Base-by-base conservation (phyloP, 225 moss, liverwort and hornwort species). In the Rhytidiadelphus loreus region DNA sequence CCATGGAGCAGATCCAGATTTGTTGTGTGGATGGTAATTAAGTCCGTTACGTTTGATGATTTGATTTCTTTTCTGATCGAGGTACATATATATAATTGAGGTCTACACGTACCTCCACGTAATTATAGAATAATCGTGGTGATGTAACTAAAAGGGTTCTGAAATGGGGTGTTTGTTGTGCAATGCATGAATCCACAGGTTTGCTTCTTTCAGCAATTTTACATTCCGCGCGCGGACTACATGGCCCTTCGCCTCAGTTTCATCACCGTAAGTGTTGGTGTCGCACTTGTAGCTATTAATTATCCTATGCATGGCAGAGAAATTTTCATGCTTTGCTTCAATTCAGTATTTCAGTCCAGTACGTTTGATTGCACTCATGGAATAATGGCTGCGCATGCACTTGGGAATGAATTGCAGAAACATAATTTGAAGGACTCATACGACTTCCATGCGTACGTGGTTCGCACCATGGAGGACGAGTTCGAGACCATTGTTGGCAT, bases 381-480 rank as follows among this genome's bases (percentile, higher is more conserved):
- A 53, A 11, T 62, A 9, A 44, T 81, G 85, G 30, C 21, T 77
- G 39, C 66, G 71, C 50, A 21, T 26, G n/a, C 19, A 19, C 53
- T 41, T 66, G 39, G n/a, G n/a, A 83, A 82, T 64, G 12, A 64
- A 64, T 57, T 87, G 89, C 92, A 92, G 92, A 87, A 82, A n/a
- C 89, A 92, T 83, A 88, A 95, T 69, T 62, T 90, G 30, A 92
- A 91, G 24, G 79, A 88, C 41, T 90, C 88, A 2, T 98, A 92
- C 77, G 91, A 98, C 73, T 98, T 98, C 83, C 94, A 95, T 85
- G 89, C 84, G 1, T 98, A 98, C 87, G 91, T 98, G 93, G 90
- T 96, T 65, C 96, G 96, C n/a, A 94, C 93, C 25, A 86, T 98
- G 91, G 98, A 96, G 86, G 96, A 96, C 84, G 98, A 98, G 88